Conservation (phyloP, 2,329 filamentous ascomycete genomes). For the Ceratocystis variospora region DNA sequence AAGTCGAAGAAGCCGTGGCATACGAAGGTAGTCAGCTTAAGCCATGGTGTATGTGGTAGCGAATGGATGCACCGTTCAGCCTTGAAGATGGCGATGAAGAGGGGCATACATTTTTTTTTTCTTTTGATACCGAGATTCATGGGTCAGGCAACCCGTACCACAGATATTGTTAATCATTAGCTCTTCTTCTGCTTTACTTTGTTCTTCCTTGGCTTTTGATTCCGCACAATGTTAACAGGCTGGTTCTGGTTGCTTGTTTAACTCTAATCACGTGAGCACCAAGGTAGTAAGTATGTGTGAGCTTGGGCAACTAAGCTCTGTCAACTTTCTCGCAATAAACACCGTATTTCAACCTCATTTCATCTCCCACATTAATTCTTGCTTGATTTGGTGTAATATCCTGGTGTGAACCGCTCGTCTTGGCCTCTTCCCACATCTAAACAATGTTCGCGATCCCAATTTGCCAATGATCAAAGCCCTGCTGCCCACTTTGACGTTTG, state of each 20-base stretch:
- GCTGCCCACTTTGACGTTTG: not conserved
- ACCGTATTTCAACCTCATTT: not conserved
- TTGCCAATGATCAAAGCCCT: not conserved
- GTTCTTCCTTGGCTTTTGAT: not conserved
- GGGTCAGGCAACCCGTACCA: not conserved
- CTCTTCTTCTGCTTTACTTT: not conserved
- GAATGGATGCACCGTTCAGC: not conserved
- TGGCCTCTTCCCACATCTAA: not conserved
- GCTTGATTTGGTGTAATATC: not conserved
- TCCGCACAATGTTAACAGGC: not conserved
- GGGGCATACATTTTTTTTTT: not conserved
- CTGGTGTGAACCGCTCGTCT: not conserved
- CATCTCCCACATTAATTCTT: not conserved
- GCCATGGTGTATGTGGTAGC: constrained; percentile 14
- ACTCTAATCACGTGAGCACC: not conserved
- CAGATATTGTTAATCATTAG: not conserved
- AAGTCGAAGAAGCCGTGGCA: not conserved
- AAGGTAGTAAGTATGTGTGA: not conserved
- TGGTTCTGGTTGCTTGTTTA: no score
- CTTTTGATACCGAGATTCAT: not conserved
- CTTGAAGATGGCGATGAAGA: not conserved
- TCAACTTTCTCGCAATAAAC: not conserved
- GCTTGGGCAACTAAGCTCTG: not conserved
- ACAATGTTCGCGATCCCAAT: not conserved
- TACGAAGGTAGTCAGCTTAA: constrained; percentile 6